Conservation (phyloP, 139 green algal species). For the Spirogloea muscicola region DNA sequence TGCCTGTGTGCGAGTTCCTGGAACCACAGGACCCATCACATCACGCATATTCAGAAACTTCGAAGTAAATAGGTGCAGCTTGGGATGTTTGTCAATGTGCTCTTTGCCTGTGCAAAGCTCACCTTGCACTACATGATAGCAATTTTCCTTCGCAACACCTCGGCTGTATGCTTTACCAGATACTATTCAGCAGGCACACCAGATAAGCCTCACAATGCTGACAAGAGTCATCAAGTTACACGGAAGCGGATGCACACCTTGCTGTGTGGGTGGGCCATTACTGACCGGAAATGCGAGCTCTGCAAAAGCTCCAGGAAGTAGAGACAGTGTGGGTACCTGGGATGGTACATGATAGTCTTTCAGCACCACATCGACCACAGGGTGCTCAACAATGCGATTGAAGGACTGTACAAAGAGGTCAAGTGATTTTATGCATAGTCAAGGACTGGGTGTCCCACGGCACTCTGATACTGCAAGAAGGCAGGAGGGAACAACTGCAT, state of each 20-base stretch:
- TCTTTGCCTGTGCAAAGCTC: neutral
- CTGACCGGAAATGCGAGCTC: conserved; percentile 67
- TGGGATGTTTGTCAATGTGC: neutral
- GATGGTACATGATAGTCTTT: too few relatives aligned
- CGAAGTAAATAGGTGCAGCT: neutral
- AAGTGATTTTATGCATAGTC: too few relatives aligned
- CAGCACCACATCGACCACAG: too few relatives aligned
- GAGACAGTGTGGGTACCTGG: conserved; percentile 74
- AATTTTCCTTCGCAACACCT: too few relatives aligned
- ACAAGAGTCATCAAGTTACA: neutral
- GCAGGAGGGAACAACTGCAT: neutral
- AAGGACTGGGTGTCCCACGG: too few relatives aligned
- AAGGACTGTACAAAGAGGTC: too few relatives aligned
- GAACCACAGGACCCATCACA: conserved; percentile 4
- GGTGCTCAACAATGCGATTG: too few relatives aligned
- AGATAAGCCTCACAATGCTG: neutral
- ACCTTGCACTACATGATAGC: too few relatives aligned
- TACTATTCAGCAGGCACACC: neutral
- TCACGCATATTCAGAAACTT: conserved; percentile 1
- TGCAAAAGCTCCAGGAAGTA: conserved; percentile 85
- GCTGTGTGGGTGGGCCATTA: conserved; percentile 58
- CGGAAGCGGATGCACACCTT: conserved; percentile 29
- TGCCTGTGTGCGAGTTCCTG: conserved; percentile 75
- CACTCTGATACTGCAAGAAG: too few relatives aligned
- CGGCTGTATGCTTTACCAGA: too few relatives aligned